Evolutionary conservation across 352 stramenopile genomes (phyloP).

Genomic region (Pythium phragmitis): DNA sequence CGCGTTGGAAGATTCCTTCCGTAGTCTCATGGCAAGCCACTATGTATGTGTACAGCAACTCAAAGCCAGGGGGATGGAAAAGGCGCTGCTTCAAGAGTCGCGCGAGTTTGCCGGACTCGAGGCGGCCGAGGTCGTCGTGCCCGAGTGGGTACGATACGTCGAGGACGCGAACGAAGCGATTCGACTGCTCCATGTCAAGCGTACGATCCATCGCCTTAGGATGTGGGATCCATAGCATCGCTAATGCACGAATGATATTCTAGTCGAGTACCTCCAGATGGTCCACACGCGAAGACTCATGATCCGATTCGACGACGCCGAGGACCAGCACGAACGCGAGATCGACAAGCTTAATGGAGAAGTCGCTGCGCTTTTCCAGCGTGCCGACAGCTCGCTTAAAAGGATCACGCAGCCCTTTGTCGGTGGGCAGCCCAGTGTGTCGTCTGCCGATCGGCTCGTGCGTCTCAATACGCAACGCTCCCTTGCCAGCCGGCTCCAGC

Average conservation of each 20-base stretch:
- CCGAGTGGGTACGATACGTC: conserved; percentile 61
- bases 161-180: conserved; percentile 68
- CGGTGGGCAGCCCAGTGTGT: conserved; percentile 41
- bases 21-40: neutral
- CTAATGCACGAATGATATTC: neutral
- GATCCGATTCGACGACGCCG: conserved; percentile 76
- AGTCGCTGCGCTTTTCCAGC: conserved; percentile 62
- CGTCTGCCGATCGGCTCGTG: conserved; percentile 54
- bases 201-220: conserved; percentile 30
- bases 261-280: conserved; percentile 82
- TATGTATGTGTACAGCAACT: conserved; percentile 29
- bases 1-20: neutral
- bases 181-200: conserved; percentile 63
- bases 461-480: conserved; percentile 68
- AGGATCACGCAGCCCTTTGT: conserved; percentile 63
- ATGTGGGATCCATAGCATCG: neutral
- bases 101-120: conserved; percentile 37
- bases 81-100: conserved; percentile 57
- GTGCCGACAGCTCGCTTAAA: conserved; percentile 65
- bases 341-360: conserved; percentile 70
- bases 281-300: conserved; percentile 76
- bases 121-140: conserved; percentile 33
- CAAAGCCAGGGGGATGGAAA: conserved; percentile 59
- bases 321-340: conserved; percentile 66
- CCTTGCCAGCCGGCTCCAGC: conserved; percentile 56